Conservation (phyloP, 164 flowering plant genomes). For the Chloranthus sessilifolius region DNA sequence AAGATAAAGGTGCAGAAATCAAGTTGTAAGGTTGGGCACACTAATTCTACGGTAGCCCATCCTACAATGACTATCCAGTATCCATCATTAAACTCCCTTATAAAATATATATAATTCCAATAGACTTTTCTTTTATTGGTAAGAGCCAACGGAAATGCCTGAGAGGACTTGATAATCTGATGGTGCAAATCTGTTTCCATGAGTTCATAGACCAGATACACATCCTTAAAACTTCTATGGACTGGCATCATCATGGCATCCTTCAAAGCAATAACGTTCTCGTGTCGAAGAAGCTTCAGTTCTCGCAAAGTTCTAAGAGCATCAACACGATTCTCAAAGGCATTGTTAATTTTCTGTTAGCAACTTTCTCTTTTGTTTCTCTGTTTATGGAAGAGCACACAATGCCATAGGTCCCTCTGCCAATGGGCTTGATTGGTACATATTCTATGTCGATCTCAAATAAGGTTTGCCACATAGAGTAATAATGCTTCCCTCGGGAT, state of each 20-base stretch:
- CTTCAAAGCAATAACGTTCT: conserved; percentile 76
- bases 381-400: conserved; percentile 87
- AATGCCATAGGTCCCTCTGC: conserved; percentile 91
- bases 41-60: too few species aligned
- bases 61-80: too few species aligned
- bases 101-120: too few species aligned
- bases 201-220: conserved; percentile 87
- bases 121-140: too few species aligned
- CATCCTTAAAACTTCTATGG: conserved; percentile 78
- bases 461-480: conserved; percentile 84
- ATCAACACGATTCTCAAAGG: conserved; percentile 78
- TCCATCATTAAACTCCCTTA: too few species aligned
- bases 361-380: conserved; percentile 88
- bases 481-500: conserved; percentile 74
- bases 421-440: conserved; percentile 87
- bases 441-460: conserved; percentile 91
- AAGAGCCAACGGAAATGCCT: too few species aligned
- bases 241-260: conserved; percentile 89
- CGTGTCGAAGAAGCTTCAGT: conserved; percentile 80
- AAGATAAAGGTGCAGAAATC: too few species aligned
- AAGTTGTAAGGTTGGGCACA: too few species aligned
- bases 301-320: conserved; percentile 87
- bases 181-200: conserved; percentile 97
- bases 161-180: conserved; percentile 90
- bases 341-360: conserved; percentile 85